Evolutionary conservation across 768 basidiomycete species (phyloP), one percentile per base, ranked within the genome.

Genomic region (Cytidiella melzeri): DNA sequence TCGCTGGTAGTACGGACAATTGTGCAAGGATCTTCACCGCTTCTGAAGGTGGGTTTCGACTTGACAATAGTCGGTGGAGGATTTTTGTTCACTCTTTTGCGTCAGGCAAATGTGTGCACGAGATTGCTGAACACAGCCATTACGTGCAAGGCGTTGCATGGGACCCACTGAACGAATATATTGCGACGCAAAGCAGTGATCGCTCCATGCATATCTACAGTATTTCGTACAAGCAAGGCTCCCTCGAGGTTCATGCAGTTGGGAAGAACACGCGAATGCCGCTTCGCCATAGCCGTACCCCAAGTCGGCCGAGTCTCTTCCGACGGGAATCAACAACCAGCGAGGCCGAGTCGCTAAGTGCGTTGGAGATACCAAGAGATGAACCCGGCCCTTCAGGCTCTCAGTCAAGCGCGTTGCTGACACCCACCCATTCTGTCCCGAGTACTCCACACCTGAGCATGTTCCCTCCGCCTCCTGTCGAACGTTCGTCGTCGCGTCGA

Each of bases 141-240:
- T 97, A 90, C 62, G 96, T 99, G 0, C 96, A 99, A 71, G 96
- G 96, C 7, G 96, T 98, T 24, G 91, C 95, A 0, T 99, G 96
- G 96, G 96, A 99, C 57, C 96, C 96, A 1, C 69, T 96, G 58
- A 93, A 95, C 64, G 92, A 96, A 65, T 98, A 88, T 62, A 90
- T 99, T 53, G 94, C 96, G 3, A 98, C 96, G 0, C 96, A 99
- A 63, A 92, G 90, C 65, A 91, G 87, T 60, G 96, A 99, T 67
- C 79, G 95, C 41, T 87, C 92, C 19, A 95, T 98, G 81, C 92
- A 97, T 64, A 83, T 99, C 57, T 92, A 97, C 68, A 79, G 79
- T 54, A 82, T 97, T 56, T 79, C 81, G 6, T 80, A 80, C 48
- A 86, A 87, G 51, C 79, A 85, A 40, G 88, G 90, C n/a, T 67